Evolutionary conservation across 2,329 filamentous ascomycete genomes (phyloP).

Genomic region (Lachnellula hyalina): DNA sequence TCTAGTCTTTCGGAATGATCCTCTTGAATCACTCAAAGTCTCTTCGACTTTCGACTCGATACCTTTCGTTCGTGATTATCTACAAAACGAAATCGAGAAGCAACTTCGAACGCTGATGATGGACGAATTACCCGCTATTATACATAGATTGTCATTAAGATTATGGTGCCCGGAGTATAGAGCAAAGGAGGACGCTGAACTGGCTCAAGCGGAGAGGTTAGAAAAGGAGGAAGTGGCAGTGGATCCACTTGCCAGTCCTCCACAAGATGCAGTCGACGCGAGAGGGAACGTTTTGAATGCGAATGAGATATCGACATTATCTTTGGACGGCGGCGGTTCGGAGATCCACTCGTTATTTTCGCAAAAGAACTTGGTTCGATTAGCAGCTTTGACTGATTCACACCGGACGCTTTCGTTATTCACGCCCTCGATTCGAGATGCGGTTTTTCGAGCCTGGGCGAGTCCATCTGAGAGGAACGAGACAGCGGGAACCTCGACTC

Average conservation of each 20-base stretch:
- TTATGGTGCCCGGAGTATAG: conserved; percentile 87
- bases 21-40: conserved; percentile 94
- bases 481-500: conserved; percentile 28
- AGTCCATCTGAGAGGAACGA: conserved; percentile 69
- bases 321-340: conserved; percentile 65
- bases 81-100: conserved; percentile 92
- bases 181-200: conserved; percentile 56
- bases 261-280: conserved; percentile 75
- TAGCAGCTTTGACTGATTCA: conserved; percentile 79
- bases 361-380: conserved; percentile 82
- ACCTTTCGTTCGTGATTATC: conserved; percentile 93
- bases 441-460: conserved; percentile 89
- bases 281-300: conserved; percentile 73
- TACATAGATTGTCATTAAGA: conserved; percentile 83
- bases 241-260: conserved; percentile 77
- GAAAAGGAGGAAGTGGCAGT: conserved; percentile 48
- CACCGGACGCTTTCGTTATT: conserved; percentile 88
- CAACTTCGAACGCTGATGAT: conserved; percentile 92
- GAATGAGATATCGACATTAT: conserved; percentile 68
- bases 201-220: conserved; percentile 43
- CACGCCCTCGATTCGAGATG: conserved; percentile 83
- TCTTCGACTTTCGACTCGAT: conserved; percentile 99
- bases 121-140: conserved; percentile 95
- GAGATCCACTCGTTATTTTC: conserved; percentile 90
- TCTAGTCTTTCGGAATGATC: conserved; percentile 95